phyloP scores from a whole-genome alignment of 78 protist species.

The Dictyostelium intermedium region DNA sequence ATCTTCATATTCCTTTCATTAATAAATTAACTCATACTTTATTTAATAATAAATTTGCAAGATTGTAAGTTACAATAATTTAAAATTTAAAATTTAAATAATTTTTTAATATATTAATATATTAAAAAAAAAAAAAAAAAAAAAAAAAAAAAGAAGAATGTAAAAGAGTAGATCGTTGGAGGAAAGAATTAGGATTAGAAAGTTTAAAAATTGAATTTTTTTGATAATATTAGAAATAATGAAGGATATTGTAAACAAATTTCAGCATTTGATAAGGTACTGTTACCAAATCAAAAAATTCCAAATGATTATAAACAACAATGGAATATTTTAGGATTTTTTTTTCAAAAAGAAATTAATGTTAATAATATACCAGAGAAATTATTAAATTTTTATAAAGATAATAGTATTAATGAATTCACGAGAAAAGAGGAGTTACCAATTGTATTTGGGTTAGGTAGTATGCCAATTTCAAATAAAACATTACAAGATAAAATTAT shows the following conservation, averaged over 20 bases:
- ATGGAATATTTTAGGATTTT: background rate
- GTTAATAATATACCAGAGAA: background rate
- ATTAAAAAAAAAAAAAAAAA: too few relatives aligned
- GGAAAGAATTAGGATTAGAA: background rate
- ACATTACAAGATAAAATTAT: background rate
- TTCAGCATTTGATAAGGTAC: background rate
- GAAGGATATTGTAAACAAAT: background rate
- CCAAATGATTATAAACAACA: background rate
- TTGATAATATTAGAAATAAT: background rate
- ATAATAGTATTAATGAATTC: background rate
- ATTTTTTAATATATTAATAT: background rate
- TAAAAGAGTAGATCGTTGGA: background rate
- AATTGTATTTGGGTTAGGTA: constrained; percentile 21
- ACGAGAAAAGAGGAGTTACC: background rate
- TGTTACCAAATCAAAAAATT: background rate
- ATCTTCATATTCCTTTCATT: background rate
- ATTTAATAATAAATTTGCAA: background rate
- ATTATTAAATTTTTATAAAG: background rate
- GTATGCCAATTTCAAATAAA: constrained; percentile 30
- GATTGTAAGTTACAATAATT: background rate
- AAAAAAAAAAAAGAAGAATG: background rate
- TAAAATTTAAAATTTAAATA: too few relatives aligned
- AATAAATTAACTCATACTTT: background rate
- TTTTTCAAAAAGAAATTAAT: background rate
- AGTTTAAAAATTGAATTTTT: background rate